Percentiles rank a stretch among this genome's conserved stretches.
These are phyloP conservation scores for Nakazawaea anatomiae DNA, from an alignment of 805 yeast species.

Conservation along the genomic window DNA sequence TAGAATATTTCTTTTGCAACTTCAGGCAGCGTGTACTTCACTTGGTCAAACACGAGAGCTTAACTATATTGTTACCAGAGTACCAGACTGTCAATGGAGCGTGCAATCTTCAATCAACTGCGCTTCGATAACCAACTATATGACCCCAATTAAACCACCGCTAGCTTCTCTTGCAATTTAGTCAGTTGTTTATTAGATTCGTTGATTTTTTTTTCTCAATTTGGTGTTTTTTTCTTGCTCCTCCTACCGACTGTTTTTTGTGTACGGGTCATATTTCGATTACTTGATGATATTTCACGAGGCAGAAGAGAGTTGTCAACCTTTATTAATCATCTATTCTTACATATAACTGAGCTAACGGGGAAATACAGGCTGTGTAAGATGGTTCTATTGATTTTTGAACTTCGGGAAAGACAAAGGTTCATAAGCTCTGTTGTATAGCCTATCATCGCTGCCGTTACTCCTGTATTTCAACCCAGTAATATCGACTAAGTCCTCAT, in stretches of 20 bases:
- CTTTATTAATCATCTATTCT: no score
- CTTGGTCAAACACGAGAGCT: no score
- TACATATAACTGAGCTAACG: no score
- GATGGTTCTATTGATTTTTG: background rate
- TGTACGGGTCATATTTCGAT: background rate
- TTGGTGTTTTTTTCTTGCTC: background rate
- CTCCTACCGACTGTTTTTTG: background rate
- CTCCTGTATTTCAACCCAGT: conserved; percentile 17
- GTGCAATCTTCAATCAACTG: no score
- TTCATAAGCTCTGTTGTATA: conserved; percentile 9
- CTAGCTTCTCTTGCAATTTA: background rate
- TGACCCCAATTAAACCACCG: no score
- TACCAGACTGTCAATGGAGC: no score
- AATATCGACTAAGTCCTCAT: conserved; percentile 33
- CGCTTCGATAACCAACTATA: no score
- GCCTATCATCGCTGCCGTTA: conserved; percentile 9
- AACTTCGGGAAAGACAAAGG: conserved; percentile 8
- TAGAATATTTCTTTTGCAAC: no score
- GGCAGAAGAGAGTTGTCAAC: no score
- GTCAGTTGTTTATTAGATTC: background rate
- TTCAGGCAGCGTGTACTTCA: no score
- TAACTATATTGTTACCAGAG: no score
- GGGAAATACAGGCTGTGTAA: no score
- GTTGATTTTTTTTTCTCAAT: background rate
- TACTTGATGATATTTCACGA: background rate